Percentiles rank a stretch among this genome's conserved stretches.
These are phyloP conservation scores for Sistotremastrum niveocremeum DNA, from an alignment of 768 basidiomycete genomes.

Conservation along the genomic window DNA sequence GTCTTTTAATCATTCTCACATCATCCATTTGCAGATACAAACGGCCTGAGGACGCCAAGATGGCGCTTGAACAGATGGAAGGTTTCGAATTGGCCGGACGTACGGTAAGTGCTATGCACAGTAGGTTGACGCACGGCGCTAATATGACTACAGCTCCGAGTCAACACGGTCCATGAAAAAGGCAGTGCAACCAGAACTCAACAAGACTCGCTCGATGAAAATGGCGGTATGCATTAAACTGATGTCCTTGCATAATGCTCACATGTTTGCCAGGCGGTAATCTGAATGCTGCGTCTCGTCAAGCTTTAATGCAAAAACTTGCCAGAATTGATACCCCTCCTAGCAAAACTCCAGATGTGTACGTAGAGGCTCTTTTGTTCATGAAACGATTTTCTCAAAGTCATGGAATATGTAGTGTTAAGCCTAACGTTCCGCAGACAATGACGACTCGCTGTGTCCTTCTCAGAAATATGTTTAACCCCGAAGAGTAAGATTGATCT, in stretches of 20 bases:
- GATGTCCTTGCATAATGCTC: not conserved
- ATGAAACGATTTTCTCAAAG: conserved; percentile 7
- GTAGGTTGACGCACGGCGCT: conserved; percentile 6
- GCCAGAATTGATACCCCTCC: conserved; percentile 75
- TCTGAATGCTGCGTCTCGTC: conserved; percentile 95
- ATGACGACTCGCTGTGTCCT: conserved; percentile 87
- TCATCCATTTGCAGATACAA: conserved; percentile 49
- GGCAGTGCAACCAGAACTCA: conserved; percentile 63
- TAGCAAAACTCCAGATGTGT: conserved; percentile 48
- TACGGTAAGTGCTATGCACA: conserved; percentile 38
- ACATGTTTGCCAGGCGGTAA: conserved; percentile 57
- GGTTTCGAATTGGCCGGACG: conserved; percentile 95
- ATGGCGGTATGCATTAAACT: conserved; percentile 46
- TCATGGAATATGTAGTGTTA: conserved; percentile 31
- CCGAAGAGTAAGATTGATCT: conserved; percentile 65
- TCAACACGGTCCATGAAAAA: conserved; percentile 89
- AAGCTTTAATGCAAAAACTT: conserved; percentile 99
- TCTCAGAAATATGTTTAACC: conserved; percentile 91
- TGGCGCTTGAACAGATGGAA: conserved; percentile 98
- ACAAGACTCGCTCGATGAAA: conserved; percentile 77
- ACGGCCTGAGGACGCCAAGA: conserved; percentile 83
- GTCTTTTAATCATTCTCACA: not conserved
- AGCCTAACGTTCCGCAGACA: conserved; percentile 67
- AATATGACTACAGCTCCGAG: conserved; percentile 45
- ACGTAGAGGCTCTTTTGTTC: conserved; percentile 14